phyloP scores from a whole-genome alignment of 306 rosid genomes.

The Sechiopsis laciniata region DNA sequence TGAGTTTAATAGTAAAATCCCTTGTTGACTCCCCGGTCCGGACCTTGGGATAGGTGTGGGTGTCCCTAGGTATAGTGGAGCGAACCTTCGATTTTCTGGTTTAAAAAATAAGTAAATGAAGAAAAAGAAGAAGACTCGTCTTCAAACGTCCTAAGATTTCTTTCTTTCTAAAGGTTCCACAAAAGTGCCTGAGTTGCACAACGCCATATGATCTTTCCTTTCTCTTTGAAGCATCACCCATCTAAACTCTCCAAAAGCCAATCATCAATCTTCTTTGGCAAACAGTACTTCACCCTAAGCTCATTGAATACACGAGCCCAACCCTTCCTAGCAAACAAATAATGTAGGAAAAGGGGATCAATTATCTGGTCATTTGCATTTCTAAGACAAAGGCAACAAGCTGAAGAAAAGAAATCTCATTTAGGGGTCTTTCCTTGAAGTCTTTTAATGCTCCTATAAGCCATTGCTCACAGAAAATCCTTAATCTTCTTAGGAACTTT shows the following conservation, averaged over 20 bases:
- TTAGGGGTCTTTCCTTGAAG: neutral
- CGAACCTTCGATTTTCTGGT: too few relatives aligned
- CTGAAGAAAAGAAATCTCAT: neutral
- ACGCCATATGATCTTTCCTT: too few relatives aligned
- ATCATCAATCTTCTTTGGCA: neutral
- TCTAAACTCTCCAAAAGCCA: neutral
- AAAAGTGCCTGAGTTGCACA: too few relatives aligned
- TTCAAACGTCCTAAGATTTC: too few relatives aligned
- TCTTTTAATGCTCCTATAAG: neutral
- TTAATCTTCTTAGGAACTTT: neutral
- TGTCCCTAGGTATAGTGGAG: too few relatives aligned
- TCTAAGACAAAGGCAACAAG: neutral
- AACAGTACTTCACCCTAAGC: neutral
- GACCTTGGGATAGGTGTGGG: too few relatives aligned
- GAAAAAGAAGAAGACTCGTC: too few relatives aligned
- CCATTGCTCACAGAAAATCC: neutral
- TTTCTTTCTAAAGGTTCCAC: too few relatives aligned
- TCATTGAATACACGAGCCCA: neutral
- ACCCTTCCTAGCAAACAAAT: neutral
- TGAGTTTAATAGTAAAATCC: too few relatives aligned
- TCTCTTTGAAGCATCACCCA: neutral
- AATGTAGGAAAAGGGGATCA: neutral
- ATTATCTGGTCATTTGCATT: neutral
- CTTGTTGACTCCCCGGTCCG: too few relatives aligned
- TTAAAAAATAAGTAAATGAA: too few relatives aligned